phyloP scores from a whole-genome alignment of 73 alveolate species.

The Effrenium voratum region DNA sequence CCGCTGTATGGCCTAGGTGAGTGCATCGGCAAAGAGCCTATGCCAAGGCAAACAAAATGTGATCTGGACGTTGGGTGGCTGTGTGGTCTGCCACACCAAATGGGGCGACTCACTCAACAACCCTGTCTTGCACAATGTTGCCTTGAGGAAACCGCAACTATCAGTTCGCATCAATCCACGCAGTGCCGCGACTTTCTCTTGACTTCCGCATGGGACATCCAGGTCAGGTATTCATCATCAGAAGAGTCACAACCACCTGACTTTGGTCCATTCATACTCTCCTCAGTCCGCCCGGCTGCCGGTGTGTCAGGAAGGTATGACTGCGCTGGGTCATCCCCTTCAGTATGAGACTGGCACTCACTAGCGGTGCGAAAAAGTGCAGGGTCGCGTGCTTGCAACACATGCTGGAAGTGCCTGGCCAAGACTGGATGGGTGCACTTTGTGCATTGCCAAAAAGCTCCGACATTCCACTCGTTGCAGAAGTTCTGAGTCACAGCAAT shows the following conservation, averaged over 20 bases:
- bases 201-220: no score
- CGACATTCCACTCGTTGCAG: constrained; percentile 75
- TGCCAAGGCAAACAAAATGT: not conserved
- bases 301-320: not conserved
- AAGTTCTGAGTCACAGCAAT: constrained; percentile 77
- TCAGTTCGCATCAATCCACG: no score
- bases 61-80: no score
- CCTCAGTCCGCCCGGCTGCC: not conserved
- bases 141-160: no score
- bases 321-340: constrained; percentile 25
- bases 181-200: no score
- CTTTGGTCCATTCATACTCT: not conserved
- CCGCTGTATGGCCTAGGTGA: constrained; percentile 56
- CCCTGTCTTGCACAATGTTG: no score
- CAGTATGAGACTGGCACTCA: no score
- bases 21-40: not conserved
- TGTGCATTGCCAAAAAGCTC: constrained; percentile 41
- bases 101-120: no score
- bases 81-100: no score
- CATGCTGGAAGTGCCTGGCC: constrained; percentile 55
- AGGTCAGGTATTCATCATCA: constrained; percentile 73
- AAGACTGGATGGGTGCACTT: constrained; percentile 62
- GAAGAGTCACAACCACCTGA: constrained; percentile 11
- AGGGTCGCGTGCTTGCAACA: not conserved
- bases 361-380: no score